Percentiles rank a stretch among this genome's conserved stretches.
These are phyloP conservation scores for Rachicladosporium sp. DNA, from an alignment of 2,329 filamentous ascomycete genomes.

Conservation along the genomic window DNA sequence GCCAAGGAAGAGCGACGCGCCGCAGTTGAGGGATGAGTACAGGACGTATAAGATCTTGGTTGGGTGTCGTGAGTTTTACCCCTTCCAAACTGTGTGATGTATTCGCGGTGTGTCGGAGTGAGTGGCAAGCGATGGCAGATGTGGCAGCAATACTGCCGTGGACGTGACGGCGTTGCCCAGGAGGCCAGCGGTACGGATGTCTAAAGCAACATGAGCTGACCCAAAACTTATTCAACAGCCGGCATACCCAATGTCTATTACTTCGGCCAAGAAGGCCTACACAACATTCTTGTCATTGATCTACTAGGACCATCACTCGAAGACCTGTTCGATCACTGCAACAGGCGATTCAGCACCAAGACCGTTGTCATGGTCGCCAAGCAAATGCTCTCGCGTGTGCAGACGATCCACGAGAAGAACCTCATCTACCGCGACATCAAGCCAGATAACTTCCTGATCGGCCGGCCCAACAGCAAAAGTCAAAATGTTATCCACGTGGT, in stretches of 20 bases:
- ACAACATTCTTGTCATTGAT: conserved; percentile 98
- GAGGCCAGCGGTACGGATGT: no score
- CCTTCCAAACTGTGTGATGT: neutral
- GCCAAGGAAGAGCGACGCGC: conserved; percentile 96
- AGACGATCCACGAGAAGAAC: conserved; percentile 96
- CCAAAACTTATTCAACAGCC: conserved; percentile 41
- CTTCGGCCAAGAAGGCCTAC: conserved; percentile 93
- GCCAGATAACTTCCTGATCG: conserved; percentile 97
- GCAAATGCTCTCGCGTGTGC: conserved; percentile 94
- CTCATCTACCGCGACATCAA: conserved; percentile 99
- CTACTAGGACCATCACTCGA: conserved; percentile 88
- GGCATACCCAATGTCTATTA: conserved; percentile 99
- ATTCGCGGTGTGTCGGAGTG: no score
- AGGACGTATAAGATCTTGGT: conserved; percentile 99
- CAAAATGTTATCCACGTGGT: conserved; percentile 97
- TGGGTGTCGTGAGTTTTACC: conserved; percentile 74
- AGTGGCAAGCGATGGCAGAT: no score
- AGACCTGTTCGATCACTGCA: conserved; percentile 95
- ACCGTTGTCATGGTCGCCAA: conserved; percentile 99
- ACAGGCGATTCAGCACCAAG: conserved; percentile 88
- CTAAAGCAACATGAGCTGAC: no score
- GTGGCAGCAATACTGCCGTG: no score
- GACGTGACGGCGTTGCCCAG: no score
- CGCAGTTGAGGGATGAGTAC: conserved; percentile 95
- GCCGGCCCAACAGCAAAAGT: conserved; percentile 80